These are phyloP conservation scores for Suillus subaureus DNA, from an alignment of 768 basidiomycete species.

Conservation along the genomic window DNA sequence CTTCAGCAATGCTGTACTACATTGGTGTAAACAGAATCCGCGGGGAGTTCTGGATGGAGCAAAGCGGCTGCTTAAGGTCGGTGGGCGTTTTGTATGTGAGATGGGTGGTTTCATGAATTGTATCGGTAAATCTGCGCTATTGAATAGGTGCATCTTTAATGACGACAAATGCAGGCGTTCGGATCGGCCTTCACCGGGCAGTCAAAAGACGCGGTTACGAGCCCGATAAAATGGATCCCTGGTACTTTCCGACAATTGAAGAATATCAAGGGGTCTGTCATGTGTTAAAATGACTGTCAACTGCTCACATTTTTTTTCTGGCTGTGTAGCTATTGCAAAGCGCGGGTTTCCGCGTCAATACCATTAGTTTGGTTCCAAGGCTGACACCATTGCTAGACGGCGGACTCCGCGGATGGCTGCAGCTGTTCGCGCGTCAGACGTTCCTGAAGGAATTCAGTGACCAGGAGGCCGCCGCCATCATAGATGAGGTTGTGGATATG, in stretches of 20 bases:
- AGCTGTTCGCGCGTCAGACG: slow-evolving; percentile 62
- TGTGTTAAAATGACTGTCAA: neutral
- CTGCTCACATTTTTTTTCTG: slow-evolving; percentile 10
- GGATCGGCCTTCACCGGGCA: slow-evolving; percentile 57
- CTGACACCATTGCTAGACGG: slow-evolving; percentile 54
- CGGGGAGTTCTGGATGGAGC: slow-evolving; percentile 61
- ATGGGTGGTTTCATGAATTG: slow-evolving; percentile 80
- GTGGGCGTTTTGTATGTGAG: slow-evolving; percentile 74
- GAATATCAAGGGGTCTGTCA: slow-evolving; percentile 60
- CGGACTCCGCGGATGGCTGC: slow-evolving; percentile 63
- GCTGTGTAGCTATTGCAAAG: slow-evolving; percentile 51
- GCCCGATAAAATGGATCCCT: slow-evolving; percentile 68
- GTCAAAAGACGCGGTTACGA: slow-evolving; percentile 56
- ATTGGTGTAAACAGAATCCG: slow-evolving; percentile 85
- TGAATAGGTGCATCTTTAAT: slow-evolving; percentile 9
- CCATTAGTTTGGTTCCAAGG: slow-evolving; percentile 57
- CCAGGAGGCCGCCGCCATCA: slow-evolving; percentile 56
- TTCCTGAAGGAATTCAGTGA: slow-evolving; percentile 59
- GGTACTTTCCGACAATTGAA: slow-evolving; percentile 79
- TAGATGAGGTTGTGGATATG: slow-evolving; percentile 61
- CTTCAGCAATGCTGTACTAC: slow-evolving; percentile 79
- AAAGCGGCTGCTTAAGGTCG: slow-evolving; percentile 63
- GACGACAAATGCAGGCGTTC: slow-evolving; percentile 50
- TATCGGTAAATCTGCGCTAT: slow-evolving; percentile 45
- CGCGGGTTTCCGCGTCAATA: slow-evolving; percentile 57